Conservation (phyloP, 208 protist species). For the Naegleria fowleri region DNA sequence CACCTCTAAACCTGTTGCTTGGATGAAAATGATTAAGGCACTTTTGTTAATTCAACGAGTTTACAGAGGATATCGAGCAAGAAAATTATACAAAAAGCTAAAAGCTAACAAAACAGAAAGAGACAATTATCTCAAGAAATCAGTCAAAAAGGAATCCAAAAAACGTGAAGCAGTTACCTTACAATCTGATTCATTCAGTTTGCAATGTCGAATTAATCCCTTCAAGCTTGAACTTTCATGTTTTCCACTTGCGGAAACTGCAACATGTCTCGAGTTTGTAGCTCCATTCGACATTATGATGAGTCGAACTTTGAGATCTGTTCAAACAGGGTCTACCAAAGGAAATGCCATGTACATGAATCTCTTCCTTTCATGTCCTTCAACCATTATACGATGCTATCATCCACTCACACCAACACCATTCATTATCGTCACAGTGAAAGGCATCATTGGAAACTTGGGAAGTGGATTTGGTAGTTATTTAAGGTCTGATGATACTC, state of each 20-base stretch:
- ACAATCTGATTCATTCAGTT: not conserved
- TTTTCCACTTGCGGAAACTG: not conserved
- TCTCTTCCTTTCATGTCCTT: not conserved
- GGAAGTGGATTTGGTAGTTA: not conserved
- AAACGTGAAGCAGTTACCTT: not conserved
- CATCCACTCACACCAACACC: not conserved
- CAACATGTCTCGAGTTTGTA: not conserved
- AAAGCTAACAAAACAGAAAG: not conserved
- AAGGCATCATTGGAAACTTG: not conserved
- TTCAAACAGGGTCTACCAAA: not conserved
- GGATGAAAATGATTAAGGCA: not conserved
- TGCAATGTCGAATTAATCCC: not conserved
- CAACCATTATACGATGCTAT: not conserved
- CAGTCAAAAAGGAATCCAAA: not conserved
- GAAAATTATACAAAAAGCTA: not conserved
- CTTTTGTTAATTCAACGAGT: not conserved
- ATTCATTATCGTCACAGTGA: not conserved
- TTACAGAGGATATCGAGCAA: not conserved
- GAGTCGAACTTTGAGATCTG: not conserved
- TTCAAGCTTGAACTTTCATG: not conserved
- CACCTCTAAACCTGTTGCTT: not conserved
- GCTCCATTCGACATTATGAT: not conserved
- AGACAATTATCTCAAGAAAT: not conserved
- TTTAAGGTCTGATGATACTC: not conserved
- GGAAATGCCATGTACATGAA: not conserved